phyloP scores from a whole-genome alignment of 768 basidiomycete species.

The Tephrocybe rancida region DNA sequence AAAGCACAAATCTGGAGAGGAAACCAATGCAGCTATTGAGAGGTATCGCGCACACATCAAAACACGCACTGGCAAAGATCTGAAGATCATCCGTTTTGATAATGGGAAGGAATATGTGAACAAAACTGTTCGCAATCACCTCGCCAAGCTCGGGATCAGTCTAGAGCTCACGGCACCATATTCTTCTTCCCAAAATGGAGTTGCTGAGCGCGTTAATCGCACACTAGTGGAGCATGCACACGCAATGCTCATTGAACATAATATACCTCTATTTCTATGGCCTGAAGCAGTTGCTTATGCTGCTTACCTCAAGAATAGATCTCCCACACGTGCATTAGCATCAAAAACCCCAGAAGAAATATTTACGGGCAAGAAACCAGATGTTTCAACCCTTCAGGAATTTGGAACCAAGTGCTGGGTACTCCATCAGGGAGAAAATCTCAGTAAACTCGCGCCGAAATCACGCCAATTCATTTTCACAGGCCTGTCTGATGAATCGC shows the following conservation, averaged over 20 bases:
- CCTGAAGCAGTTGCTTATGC: neutral
- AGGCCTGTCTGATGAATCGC: conserved; percentile 6
- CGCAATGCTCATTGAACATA: neutral
- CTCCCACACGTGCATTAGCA: neutral
- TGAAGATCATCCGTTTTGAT: neutral
- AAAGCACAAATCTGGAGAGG: conserved; percentile 1
- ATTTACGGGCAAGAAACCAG: neutral
- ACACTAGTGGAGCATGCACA: neutral
- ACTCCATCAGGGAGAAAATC: conserved; percentile 5
- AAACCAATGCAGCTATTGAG: conserved; percentile 9
- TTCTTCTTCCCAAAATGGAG: neutral
- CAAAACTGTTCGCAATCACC: neutral
- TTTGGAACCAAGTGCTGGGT: neutral
- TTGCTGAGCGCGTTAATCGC: neutral
- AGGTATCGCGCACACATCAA: conserved; percentile 6
- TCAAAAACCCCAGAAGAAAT: neutral
- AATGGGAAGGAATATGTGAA: conserved; percentile 1
- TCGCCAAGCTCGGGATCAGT: neutral
- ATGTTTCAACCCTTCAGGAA: neutral
- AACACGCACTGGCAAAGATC: conserved; percentile 1
- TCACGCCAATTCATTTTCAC: conserved; percentile 2
- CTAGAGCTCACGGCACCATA: neutral
- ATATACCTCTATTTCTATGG: neutral
- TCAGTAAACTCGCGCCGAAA: conserved; percentile 6
- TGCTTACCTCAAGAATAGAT: neutral